Evolutionary conservation across 1,139 yeast genomes (phyloP), one percentile per base, ranked within the genome.

Genomic region (Yamadazyma pseudoaaseri): DNA sequence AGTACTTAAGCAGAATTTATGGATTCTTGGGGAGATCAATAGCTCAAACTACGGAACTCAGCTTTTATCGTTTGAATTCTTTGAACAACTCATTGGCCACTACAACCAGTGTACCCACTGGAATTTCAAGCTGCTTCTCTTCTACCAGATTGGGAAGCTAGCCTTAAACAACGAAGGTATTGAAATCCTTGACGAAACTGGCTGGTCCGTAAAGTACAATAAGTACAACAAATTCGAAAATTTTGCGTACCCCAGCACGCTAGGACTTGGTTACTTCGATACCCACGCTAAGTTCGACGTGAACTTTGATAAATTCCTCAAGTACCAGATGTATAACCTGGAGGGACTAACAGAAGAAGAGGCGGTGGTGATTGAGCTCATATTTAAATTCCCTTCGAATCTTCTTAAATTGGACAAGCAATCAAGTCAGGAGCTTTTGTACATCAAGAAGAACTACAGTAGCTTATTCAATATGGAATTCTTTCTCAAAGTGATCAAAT

Each of bases 1-100:
- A 82, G 49, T 18, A 10, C 56, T 89, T 17, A 86, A 86, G 50
- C 87, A 90, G 11, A 77, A 84, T 31, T 52, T 90, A 30, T 92
- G 97, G 97, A 83, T 95, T 3, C 69, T 86, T 27, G 97, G 97
- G 0, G 81, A 81, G 47, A 80, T 89, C 26, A 89, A 90, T 2
- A 76, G 89, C 7, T 76, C 84, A 1, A 68, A 68, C 20, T 64
- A 70, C 36, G 96, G 96, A 0, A 77, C 83, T 11, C 47, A 44
- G 16, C 26, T 30, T 87, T 83, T 48, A 73, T 44, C 52, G 42
- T 33, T 39, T 41, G 20, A 73, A 72, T 8, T 62, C 76, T 28
- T 44, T 28, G n/a, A 75, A 78, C 5, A 71, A 68, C 29, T 78
- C 76, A 39, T 71, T 82, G 27, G 69, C 77, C 8, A 57, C 64